Evolutionary conservation across 352 stramenopile genomes (phyloP).

Genomic region (Phytopythium ostracodes): DNA sequence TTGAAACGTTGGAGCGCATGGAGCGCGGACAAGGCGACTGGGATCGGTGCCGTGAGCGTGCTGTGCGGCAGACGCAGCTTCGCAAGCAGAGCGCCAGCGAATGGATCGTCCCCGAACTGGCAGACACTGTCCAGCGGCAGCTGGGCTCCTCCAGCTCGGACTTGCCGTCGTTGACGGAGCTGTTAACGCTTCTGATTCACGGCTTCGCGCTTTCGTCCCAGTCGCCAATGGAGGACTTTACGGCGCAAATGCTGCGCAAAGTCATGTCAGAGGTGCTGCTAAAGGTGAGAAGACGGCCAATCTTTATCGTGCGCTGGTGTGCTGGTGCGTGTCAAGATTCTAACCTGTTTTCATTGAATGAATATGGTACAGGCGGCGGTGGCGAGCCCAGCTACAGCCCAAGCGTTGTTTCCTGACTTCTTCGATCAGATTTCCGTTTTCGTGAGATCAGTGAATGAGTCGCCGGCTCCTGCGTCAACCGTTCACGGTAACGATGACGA

Average conservation of each 20-base stretch:
- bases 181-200: conserved; percentile 57
- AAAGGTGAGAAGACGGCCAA: conserved; percentile 26
- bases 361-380: conserved; percentile 17
- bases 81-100: conserved; percentile 38
- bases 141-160: conserved; percentile 13
- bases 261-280: conserved; percentile 40
- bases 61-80: conserved; percentile 45
- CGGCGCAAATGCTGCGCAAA: conserved; percentile 58
- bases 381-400: conserved; percentile 17
- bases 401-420: conserved; percentile 27
- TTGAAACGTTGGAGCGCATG: conserved; percentile 77
- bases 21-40: conserved; percentile 38
- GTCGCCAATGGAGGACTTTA: conserved; percentile 55
- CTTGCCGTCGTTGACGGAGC: conserved; percentile 29
- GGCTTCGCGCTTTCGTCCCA: conserved; percentile 55
- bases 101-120: conserved; percentile 71
- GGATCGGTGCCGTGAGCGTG: conserved; percentile 49
- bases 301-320: background rate
- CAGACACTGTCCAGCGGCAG: conserved; percentile 49
- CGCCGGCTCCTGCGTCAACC: background rate
- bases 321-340: background rate
- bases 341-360: background rate
- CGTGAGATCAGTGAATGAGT: conserved; percentile 10
- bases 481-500: conserved; percentile 19
- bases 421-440: conserved; percentile 27